Conservation (phyloP, 2,329 filamentous ascomycete genomes). For the Botrytis medusae region DNA sequence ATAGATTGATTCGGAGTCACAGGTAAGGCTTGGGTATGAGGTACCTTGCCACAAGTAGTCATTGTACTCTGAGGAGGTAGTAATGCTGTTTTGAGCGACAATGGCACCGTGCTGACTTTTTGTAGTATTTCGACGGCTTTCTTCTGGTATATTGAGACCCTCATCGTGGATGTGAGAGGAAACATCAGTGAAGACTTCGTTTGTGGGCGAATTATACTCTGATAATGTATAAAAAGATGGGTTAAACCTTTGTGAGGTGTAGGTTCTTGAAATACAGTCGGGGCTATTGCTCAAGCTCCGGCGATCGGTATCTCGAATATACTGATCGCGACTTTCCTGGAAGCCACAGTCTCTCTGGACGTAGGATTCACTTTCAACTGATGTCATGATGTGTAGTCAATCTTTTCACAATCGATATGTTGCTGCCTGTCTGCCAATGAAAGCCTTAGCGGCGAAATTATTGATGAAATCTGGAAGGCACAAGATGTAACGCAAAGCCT, state of each 20-base stretch:
- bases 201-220: neutral
- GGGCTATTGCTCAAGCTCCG: neutral
- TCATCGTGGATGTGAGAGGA: neutral
- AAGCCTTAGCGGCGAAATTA: neutral
- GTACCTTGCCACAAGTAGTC: neutral
- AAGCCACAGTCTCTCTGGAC: slow-evolving; percentile 1
- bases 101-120: neutral
- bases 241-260: neutral
- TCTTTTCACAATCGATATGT: neutral
- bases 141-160: neutral
- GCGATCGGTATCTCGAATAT: neutral
- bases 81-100: neutral
- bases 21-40: neutral
- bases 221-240: neutral
- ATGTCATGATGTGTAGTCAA: neutral
- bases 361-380: neutral
- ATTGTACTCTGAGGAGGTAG: neutral
- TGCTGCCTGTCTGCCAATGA: neutral
- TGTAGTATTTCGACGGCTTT: neutral
- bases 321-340: neutral
- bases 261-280: neutral
- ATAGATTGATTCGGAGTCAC: neutral
- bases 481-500: neutral
- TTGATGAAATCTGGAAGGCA: neutral
- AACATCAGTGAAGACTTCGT: neutral